phyloP scores from a whole-genome alignment of 2,329 filamentous ascomycete genomes.

The Tolypocladium guangdongense region DNA sequence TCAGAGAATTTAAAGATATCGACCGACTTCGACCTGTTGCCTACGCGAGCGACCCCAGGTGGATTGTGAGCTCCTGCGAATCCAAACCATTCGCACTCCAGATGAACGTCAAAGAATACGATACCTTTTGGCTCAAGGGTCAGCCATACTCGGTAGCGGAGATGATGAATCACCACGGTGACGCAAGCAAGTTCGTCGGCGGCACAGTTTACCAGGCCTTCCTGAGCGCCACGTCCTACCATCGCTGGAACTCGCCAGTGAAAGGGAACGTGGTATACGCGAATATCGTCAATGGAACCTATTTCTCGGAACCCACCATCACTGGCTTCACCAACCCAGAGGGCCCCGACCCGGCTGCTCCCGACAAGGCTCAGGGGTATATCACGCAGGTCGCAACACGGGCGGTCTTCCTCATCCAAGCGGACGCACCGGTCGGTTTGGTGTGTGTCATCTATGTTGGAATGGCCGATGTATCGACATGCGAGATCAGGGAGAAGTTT shows the following conservation, averaged over 20 bases:
- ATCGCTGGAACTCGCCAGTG: constrained; percentile 57
- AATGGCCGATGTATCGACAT: constrained; percentile 62
- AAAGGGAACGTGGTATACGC: constrained; percentile 43
- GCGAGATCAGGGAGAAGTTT: constrained; percentile 32
- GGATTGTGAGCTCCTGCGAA: constrained; percentile 49
- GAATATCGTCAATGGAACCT: constrained; percentile 46
- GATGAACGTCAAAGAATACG: constrained; percentile 35
- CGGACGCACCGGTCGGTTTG: constrained; percentile 53
- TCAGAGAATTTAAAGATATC: constrained; percentile 31
- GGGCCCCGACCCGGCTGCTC: constrained; percentile 8
- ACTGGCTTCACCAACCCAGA: constrained; percentile 5
- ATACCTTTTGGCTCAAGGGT: constrained; percentile 55
- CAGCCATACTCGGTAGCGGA: constrained; percentile 51
- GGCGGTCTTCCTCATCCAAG: constrained; percentile 55
- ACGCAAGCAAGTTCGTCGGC: constrained; percentile 39
- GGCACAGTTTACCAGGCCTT: constrained; percentile 60
- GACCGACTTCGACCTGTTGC: constrained; percentile 39
- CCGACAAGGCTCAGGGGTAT: constrained; percentile 43
- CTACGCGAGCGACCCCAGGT: constrained; percentile 21
- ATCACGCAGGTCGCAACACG: constrained; percentile 52
- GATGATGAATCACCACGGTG: constrained; percentile 43
- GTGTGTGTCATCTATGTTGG: constrained; percentile 59
- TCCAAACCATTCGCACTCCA: constrained; percentile 40
- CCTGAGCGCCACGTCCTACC: constrained; percentile 51
- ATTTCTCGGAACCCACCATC: constrained; percentile 41